Evolutionary conservation across 331 rosid species (phyloP), one percentile per base, ranked within the genome.

Genomic region (Quercus lobata): DNA sequence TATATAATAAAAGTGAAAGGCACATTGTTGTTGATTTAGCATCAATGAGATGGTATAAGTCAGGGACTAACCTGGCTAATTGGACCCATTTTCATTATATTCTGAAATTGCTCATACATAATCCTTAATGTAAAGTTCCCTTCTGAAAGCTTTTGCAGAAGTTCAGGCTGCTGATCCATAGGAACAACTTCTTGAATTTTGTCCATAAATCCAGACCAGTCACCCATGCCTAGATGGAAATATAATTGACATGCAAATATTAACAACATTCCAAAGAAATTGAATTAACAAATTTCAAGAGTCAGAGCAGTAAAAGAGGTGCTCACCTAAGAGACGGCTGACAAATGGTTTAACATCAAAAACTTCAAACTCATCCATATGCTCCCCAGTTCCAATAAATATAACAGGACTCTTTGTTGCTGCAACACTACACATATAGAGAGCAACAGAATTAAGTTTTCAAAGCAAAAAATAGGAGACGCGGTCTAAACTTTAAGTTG

Each of bases 131-230:
- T 87, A 74, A 88, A 91, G 78, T 77, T 85, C 63, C 98, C 97
- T 87, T 91, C 94, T 68, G 90, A 86, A 58, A 94, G 87, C 87
- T 86, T 92, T 85, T 92, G 93, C 72, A 92, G 83, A 69, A 90
- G 91, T 80, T 94, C 97, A 12, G 93, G 92, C 76, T 90, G 96
- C 76, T 92, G 96, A 84, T 94, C 97, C 97, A 92, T 87, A 0
- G 97, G 97, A 82, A 92, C 97, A 72, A 92, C 98, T 82, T 94
- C 98, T 6, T 88, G 94, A 84, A 92, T 91, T 86, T 94, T 94
- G 86, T 94, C 96, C 93, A 88, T 88, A 80, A 89, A 85, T 71
- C 98, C 98, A 78, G 96, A 88, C 90, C 83, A 85, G 83, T 93
- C 94, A 71, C 98, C 97, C 98, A 92, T 90, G 65, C 97, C 97